Evolutionary conservation across 1,284 basidiomycete genomes (phyloP).

Genomic region (Austroboletus novae-zelandiae): DNA sequence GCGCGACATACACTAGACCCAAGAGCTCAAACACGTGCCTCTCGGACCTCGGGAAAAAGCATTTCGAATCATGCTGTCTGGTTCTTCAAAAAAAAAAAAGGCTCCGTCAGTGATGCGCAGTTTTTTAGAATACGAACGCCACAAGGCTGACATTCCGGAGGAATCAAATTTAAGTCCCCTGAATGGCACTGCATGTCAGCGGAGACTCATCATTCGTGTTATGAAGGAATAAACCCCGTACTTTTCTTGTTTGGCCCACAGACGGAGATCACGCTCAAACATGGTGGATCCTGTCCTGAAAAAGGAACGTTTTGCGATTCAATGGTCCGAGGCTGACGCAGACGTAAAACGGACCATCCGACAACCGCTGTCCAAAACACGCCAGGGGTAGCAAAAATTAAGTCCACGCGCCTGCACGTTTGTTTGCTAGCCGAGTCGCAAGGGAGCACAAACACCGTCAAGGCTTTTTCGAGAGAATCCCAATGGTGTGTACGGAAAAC

Average conservation of each 20-base stretch:
- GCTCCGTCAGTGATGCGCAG: too few relatives aligned
- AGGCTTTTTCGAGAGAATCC: constrained; percentile 69
- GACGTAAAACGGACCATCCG: constrained; percentile 53
- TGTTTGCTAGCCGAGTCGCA: constrained; percentile 28
- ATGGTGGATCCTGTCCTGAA: constrained; percentile 75
- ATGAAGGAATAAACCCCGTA: constrained; percentile 23
- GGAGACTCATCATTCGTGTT: neutral
- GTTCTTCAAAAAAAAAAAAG: constrained; percentile 31
- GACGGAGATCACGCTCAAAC: constrained; percentile 77
- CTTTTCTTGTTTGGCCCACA: constrained; percentile 67
- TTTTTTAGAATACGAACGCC: neutral
- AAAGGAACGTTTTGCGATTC: neutral
- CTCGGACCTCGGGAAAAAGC: constrained; percentile 59
- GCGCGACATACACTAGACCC: constrained; percentile 67
- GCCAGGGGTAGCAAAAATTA: constrained; percentile 68
- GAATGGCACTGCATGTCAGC: constrained; percentile 9
- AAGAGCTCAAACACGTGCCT: constrained; percentile 68
- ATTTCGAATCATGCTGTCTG: constrained; percentile 59
- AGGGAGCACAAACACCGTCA: constrained; percentile 67
- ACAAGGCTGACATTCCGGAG: constrained; percentile 60
- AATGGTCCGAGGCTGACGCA: neutral
- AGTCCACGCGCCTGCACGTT: constrained; percentile 63
- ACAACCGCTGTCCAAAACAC: constrained; percentile 78
- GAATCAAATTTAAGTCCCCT: constrained; percentile 81
- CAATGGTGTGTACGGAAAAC: constrained; percentile 52